Base-by-base conservation (phyloP, 2,329 filamentous ascomycete species). In the Pseudopithomyces chartarum region DNA sequence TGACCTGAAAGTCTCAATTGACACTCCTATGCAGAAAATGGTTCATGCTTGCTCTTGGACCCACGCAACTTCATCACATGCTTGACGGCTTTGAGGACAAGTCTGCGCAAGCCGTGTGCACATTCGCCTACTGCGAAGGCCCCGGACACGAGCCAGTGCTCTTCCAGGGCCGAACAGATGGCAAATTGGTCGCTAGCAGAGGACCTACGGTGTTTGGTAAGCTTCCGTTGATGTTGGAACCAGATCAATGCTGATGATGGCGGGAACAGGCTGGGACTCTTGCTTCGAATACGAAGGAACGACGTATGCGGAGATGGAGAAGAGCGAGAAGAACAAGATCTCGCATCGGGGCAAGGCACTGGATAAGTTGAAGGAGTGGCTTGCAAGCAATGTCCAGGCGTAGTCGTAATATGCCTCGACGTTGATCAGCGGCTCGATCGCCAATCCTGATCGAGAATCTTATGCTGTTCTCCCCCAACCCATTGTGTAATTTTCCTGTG, bases 301-400 rank as follows among this genome's bases (percentile, higher is more conserved):
- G 78, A 99, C 95, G 80, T 89, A 96, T 74, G 95, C 95, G 26
- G 95, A 99, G 80, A 99, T 99, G 95, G 90, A 92, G 50, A 93
- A 90, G 76, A 79, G 75, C 10, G 86, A 87, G 73, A 96, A 96
- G 87, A 99, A 98, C 80, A 86, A 87, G 71, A 91, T 99, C 69
- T 97, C 93, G 23, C 95, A 99, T 79, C 90, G 95, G 42, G 89
- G 85, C 63, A 91, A 89, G 70, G 95, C 95, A n/a, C 80, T 99
- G 52, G 84, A 87, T 62, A 96, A 97, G 78, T 82, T 99, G 61
- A 90, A 91, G 71, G 82, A 82, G 34, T 98, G 94, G 92, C 84
- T 96, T 65, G 83, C 84, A 56, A 80, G 80, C 50, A 70, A 75
- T 36, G 63, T 68, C 10, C 62, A 69, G 29, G 59, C 51, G 23